phyloP scores from a whole-genome alignment of 2,329 filamentous ascomycete genomes.

The Pseudogymnoascus sp. region DNA sequence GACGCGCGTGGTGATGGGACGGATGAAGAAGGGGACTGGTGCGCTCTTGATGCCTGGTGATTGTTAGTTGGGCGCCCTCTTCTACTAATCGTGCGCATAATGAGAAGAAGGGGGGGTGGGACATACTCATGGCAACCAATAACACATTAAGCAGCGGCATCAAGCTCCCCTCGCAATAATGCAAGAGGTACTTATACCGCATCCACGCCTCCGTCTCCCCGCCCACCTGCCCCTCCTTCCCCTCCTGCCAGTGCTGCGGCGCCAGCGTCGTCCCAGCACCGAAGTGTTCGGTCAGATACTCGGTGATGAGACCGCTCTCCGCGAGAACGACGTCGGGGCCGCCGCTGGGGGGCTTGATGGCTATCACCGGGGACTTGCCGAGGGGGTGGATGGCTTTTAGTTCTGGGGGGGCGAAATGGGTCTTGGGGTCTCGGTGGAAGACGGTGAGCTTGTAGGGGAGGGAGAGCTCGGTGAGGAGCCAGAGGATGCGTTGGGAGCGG shows the following conservation, averaged over 20 bases:
- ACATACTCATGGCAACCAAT: constrained; percentile 48
- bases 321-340: constrained; percentile 55
- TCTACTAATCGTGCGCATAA: not conserved
- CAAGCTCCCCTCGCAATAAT: constrained; percentile 77
- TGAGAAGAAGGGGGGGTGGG: no score
- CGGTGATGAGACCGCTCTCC: constrained; percentile 71
- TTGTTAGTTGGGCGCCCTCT: not conserved
- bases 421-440: constrained; percentile 57
- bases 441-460: constrained; percentile 71
- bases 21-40: constrained; percentile 60
- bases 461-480: constrained; percentile 62
- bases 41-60: constrained; percentile 42
- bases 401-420: constrained; percentile 63
- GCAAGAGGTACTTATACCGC: constrained; percentile 60
- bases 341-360: constrained; percentile 41
- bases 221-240: constrained; percentile 47
- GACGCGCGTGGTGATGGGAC: constrained; percentile 50
- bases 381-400: constrained; percentile 73
- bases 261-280: constrained; percentile 38
- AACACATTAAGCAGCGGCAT: constrained; percentile 62
- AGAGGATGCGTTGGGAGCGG: constrained; percentile 58
- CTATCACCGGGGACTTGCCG: constrained; percentile 77
- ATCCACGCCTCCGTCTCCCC: constrained; percentile 54
- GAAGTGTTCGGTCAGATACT: constrained; percentile 69
- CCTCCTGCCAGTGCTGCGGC: constrained; percentile 46